Evolutionary conservation across 23 red algal species (phyloP), one percentile per base, ranked within the genome.

Genomic region (Gracilaria vermiculophylla): DNA sequence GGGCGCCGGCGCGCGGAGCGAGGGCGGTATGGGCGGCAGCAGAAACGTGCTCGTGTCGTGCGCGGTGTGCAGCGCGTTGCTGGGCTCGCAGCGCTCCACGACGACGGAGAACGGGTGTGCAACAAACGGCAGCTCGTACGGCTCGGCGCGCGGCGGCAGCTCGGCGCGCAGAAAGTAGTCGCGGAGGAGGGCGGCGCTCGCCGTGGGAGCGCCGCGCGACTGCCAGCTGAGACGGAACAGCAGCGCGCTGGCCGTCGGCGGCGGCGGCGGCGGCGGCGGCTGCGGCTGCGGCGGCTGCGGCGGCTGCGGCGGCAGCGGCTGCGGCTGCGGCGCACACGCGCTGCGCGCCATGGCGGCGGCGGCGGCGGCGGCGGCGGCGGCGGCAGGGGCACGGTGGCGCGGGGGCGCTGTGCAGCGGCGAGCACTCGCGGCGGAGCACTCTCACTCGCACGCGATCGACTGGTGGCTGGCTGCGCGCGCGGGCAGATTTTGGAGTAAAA

Each of bases 161-260:
- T 79, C 47, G 33, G 19, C 23, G 15, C 20, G 44, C 23, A 79
- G 36, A 37, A 57, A 79, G 51, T 54, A 79, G 49, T 79, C 75
- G 49, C 75, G 75, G 27, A 79, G 75, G 23, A 79, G 53, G 19
- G 75, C 47, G 33, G 51, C 53, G 75, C 75, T 79, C 50, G 53
- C 51, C 9, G 53, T 57, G 21, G 25, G 51, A 24, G 75, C 75
- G 19, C n/a, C 31, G 12, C 75, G 75, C 32, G 75, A 79, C 10
- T 79, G 20, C 75, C 75, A 79, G 5, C 24, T 55, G 21, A 79
- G 36, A 20, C 75, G 75, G 19, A 79, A 43, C 20, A 79, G 50
- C 0, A 79, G 75, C 42, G 67, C 23, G 0, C 35, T 1, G 4
- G 67, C 67, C 44, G 40, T 32, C 16, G 37, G 67, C 9, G 5